Evolutionary conservation across 2,329 filamentous ascomycete genomes (phyloP).

Genomic region (Penicillium sp.): DNA sequence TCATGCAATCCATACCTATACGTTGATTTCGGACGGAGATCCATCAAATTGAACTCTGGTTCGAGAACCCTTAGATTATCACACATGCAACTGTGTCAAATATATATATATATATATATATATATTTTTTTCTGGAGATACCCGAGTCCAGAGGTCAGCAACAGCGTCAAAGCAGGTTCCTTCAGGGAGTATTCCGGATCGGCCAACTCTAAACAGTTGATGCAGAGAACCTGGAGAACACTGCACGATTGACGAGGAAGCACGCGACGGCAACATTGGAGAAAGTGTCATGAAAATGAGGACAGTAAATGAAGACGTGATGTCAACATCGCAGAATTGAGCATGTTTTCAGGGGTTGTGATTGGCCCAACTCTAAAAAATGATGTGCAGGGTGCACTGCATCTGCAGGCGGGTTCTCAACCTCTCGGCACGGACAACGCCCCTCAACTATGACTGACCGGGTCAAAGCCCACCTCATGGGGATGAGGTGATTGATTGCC

Average conservation of each 20-base stretch:
- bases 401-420: constrained; percentile 7
- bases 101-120: not conserved
- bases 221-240: not conserved
- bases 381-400: constrained; percentile 3
- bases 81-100: not conserved
- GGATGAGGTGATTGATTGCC: not conserved
- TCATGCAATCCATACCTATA: not conserved
- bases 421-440: not conserved
- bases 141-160: not conserved
- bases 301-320: not conserved
- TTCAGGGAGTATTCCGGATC: not conserved
- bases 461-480: not conserved
- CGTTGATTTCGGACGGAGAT: too few relatives aligned
- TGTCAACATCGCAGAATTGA: constrained; percentile 5
- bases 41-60: too few relatives aligned
- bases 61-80: not conserved
- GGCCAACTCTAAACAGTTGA: not conserved
- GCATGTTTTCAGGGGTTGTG: constrained; percentile 2
- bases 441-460: not conserved
- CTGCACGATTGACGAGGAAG: not conserved
- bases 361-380: constrained; percentile 8
- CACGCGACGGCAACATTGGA: not conserved
- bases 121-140: not conserved
- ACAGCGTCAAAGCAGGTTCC: not conserved
- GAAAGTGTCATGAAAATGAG: not conserved